These are phyloP conservation scores for Trichosporon coremiiforme DNA, from an alignment of 1,284 basidiomycete species.

Conservation along the genomic window DNA sequence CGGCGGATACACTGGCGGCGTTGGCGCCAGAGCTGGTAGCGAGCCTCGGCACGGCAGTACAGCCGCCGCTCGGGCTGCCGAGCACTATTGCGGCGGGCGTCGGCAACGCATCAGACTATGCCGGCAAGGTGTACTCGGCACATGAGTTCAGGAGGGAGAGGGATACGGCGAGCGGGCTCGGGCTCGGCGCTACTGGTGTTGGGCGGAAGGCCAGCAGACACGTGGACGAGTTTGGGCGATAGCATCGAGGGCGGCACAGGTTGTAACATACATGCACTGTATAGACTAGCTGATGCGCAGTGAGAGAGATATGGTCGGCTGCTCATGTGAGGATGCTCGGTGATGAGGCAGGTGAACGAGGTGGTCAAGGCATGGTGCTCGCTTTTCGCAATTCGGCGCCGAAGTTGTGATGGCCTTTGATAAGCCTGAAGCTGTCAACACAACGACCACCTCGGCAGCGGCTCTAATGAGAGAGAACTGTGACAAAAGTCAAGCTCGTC, in stretches of 20 bases:
- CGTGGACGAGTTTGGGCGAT: constrained; percentile 30
- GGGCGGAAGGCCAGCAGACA: constrained; percentile 33
- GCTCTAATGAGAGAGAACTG: no score
- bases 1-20: constrained; percentile 23
- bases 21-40: constrained; percentile 29
- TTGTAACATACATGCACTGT: constrained; percentile 9
- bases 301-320: background rate
- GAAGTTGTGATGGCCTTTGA: background rate
- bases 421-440: no score
- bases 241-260: background rate
- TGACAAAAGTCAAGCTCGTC: no score
- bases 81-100: constrained; percentile 15
- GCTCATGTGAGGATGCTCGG: background rate
- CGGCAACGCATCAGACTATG: constrained; percentile 30
- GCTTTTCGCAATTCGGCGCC: constrained; percentile 1
- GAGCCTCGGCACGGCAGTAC: constrained; percentile 20
- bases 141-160: constrained; percentile 34
- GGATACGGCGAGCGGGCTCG: constrained; percentile 29
- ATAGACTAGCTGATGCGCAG: background rate
- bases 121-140: constrained; percentile 34
- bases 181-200: constrained; percentile 26
- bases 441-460: no score
- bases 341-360: background rate
- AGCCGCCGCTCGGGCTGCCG: constrained; percentile 30
- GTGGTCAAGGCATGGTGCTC: background rate